Evolutionary conservation across 805 yeast species (phyloP), one percentile per base, ranked within the genome.

Genomic region (Candida caryicola): DNA sequence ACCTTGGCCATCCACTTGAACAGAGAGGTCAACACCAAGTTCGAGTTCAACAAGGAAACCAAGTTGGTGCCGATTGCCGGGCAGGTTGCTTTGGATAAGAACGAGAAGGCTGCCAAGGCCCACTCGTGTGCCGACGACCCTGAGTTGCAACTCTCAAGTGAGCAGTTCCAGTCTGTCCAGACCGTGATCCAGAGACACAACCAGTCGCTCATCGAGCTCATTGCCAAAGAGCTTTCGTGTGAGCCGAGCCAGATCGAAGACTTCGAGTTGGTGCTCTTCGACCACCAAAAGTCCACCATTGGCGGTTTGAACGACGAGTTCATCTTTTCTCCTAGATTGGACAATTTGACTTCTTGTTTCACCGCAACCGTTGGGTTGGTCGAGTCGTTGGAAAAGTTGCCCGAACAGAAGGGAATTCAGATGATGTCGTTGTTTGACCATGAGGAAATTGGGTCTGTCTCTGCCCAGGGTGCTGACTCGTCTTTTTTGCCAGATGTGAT

Each of bases 381-480:
- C 29, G 75, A 74, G 40, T 64, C 86, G 2, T 62, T 76, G 0
- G 57, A 64, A 9, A 52, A 57, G 14, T 58, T 83, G 29, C 62
- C 57, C 1, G 50, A 62, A 1, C 82, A 79, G 40, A 45, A 65
- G 2, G 83, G 86, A 31, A 79, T 88, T 29, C 81, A 84, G 54
- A 59, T 90, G 55, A 73, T 89, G 38, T 81, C 96, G 0, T 69
- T 90, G 43, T 91, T 93, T 60, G 99, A 91, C 59, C 98, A 93
- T 60, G 99, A 91, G 63, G 99, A 91, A 60, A 75, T 91, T 49
- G 99, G 99, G 0, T 89, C 97, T 1, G 72, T 80, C 6, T 84
- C 95, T 13, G 95, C 96, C 10, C 97, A 91, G 62, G 99, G 99
- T 47, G 99, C 99, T 1, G 90, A 87, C 54, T 88, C 97, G 1